Evolutionary conservation across 106 monocot species (phyloP), one percentile per base, ranked within the genome.

Genomic region (Narthecium ossifragum): DNA sequence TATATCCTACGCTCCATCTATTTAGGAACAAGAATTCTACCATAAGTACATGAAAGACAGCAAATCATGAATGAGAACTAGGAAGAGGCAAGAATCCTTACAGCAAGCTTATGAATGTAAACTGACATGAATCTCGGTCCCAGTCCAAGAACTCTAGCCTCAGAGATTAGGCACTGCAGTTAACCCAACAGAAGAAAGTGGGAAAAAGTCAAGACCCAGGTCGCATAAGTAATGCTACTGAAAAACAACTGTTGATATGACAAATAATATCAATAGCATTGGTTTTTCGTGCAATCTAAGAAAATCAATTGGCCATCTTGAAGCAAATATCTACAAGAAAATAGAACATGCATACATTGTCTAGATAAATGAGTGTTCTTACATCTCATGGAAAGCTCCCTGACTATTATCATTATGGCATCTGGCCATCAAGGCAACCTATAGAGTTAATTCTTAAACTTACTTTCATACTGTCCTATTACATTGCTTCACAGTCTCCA

Each of bases 71-170:
- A 60, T 3, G 11, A 33, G 40, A 46, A 33, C 40, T 53, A 11
- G 30, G 21, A 29, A 5, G 0, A 40, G 31, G 23, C 8, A 8
- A 22, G 26, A 33, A 33, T 55, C 12, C 59, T 57, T 74, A 83
- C 83, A 55, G 57, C 81, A 61, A 86, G 60, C 45, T 74, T 78
- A 27, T 59, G 65, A 18, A 86, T 65, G 62, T 81, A 86, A 75
- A 86, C 62, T 50, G 85, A 77, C 81, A 86, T 78, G 64, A 86
- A 86, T 51, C 57, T 81, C 45, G 85, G 85, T 34, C 85, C 85
- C 50, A 86, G 60, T 31, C 67, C 77, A 39, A 81, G 22, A 31
- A 86, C 74, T 66, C 81, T 81, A 25, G 81, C 81, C 60, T 78
- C 68, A 57, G 70, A 74, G 63, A 85, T 62, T 29, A 81, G n/a